Evolutionary conservation across 148 eudicot species (phyloP).

Genomic region (Suaeda aralocaspica): DNA sequence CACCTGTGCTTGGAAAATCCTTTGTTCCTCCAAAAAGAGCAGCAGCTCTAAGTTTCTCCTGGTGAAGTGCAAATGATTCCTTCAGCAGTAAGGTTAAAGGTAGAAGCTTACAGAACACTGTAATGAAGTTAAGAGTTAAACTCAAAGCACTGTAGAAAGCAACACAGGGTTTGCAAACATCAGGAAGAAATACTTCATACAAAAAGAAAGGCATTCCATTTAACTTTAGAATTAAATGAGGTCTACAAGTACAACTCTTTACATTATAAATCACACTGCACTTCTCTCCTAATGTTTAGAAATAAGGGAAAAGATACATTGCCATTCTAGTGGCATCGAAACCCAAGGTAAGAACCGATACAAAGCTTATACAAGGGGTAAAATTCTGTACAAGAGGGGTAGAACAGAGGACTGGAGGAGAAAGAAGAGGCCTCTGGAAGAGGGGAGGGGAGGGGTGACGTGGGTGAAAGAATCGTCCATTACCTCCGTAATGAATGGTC

Average conservation of each 20-base stretch:
- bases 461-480: background rate
- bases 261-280: conserved; percentile 23
- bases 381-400: conserved; percentile 24
- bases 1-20: background rate
- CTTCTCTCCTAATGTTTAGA: conserved; percentile 14
- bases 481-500: conserved; percentile 17
- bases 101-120: background rate
- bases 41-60: background rate
- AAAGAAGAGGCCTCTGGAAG: too few relatives aligned
- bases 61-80: background rate
- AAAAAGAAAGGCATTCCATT: conserved; percentile 24
- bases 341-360: conserved; percentile 10
- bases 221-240: conserved; percentile 19
- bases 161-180: background rate
- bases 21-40: background rate
- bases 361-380: conserved; percentile 12
- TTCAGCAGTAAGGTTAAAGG: background rate
- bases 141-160: background rate
- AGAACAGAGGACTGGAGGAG: background rate
- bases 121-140: too few relatives aligned
- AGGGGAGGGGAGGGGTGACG: background rate
- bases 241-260: conserved; percentile 26
- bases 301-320: conserved; percentile 20
- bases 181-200: background rate
- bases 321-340: conserved; percentile 26